Base-by-base conservation (phyloP, 1,139 yeast genomes). In the Debaryomycetaceae sp. region DNA sequence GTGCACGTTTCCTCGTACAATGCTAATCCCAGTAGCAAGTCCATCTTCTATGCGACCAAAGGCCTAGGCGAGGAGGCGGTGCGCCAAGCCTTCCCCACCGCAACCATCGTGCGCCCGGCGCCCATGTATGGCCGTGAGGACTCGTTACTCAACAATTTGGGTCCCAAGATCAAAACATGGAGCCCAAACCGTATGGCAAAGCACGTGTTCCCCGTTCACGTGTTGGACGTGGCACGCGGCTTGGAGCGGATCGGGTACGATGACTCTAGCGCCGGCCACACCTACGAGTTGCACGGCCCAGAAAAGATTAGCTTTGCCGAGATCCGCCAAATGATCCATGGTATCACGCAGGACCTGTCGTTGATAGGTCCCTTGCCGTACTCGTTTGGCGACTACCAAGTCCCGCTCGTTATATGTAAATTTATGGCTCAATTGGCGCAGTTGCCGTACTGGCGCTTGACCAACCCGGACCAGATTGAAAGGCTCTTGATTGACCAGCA, bases 71-170 rank as follows among this genome's bases (percentile, higher is more conserved):
- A 83, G 57, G 66, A 72, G 47, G 69, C 69, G 20, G 93, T 78
- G 25, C 63, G 68, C 39, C 82, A 74, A 29, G 68, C 70, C 30
- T 53, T 71, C 33, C 93, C 94, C 21, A 81, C 75, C 43, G 67
- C 83, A 28, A 83, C 94, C 22, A 81, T 83, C 47, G 92, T 83
- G 25, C 76, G 95, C 54, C 95, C 95, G 10, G 75, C 82, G 14
- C 85, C 82, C 37, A 68, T 82, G 73, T 83, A 58, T 49, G 93
- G 93, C 25, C 66, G 78, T 49, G 81, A 78, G 49, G 90, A 81
- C 51, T 62, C 68, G 39, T 73, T 83, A 49, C 63, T 83, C 45
- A 77, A 76, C 57, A 68, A 68, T 49, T 62, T 81, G 49, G 65
- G 74, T 10, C 70, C 73, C 29, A 56, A 68, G 44, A 62, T 68